Evolutionary conservation across 176 grass and related monocot genomes (phyloP).

Genomic region (Bothriochloa decipiens): DNA sequence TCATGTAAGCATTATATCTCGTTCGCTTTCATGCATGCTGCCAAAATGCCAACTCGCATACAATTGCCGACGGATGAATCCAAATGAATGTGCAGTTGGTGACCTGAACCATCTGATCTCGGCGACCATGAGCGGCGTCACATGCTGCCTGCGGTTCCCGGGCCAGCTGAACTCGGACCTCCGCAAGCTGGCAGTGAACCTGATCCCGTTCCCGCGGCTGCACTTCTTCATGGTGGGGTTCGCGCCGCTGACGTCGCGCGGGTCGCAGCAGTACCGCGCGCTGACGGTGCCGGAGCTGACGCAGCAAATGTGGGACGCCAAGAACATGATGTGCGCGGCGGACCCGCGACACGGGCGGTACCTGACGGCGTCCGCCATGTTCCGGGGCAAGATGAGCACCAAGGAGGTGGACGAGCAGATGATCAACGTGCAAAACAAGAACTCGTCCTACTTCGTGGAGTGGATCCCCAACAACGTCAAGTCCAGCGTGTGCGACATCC

Average conservation of each 20-base stretch:
- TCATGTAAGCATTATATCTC: constrained; percentile 52
- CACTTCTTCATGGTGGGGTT: constrained; percentile 96
- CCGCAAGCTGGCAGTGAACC: constrained; percentile 74
- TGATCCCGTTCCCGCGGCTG: constrained; percentile 80
- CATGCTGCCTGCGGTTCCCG: constrained; percentile 86
- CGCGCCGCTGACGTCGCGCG: constrained; percentile 71
- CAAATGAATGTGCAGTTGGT: constrained; percentile 46
- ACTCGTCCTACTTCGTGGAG: constrained; percentile 76
- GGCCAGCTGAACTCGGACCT: constrained; percentile 94
- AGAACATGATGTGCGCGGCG: constrained; percentile 97
- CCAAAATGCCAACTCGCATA: background rate
- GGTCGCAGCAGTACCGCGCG: constrained; percentile 80
- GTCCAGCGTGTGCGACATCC: constrained; percentile 81
- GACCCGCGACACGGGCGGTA: constrained; percentile 86
- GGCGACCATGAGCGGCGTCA: constrained; percentile 86
- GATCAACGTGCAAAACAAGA: constrained; percentile 86
- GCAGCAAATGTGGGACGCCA: constrained; percentile 97
- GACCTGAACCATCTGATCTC: constrained; percentile 93
- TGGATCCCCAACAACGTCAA: constrained; percentile 86
- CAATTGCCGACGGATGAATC: background rate
- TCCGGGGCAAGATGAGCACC: constrained; percentile 76
- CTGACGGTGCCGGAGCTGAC: constrained; percentile 86
- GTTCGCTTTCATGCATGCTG: background rate
- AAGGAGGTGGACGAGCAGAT: constrained; percentile 85
- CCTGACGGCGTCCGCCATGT: constrained; percentile 79